Conservation (phyloP, 768 basidiomycete species). For the Tricholoma flavovirens region DNA sequence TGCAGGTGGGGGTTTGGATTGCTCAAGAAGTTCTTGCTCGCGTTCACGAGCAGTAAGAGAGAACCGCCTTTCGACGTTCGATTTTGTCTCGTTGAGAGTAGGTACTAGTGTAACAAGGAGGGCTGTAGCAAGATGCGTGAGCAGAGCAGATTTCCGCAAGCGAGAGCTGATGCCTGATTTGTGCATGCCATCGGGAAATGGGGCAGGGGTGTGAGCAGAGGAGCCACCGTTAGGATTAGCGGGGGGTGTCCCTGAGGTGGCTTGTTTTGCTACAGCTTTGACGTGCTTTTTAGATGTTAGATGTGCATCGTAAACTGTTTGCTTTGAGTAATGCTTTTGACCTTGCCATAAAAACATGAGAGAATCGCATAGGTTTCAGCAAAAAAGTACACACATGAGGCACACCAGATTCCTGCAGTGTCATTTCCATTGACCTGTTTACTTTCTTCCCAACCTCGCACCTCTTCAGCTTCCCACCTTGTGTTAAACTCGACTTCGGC, state of each 20-base stretch:
- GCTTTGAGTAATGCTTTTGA: slow-evolving; percentile 92
- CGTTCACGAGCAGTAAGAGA: slow-evolving; percentile 97
- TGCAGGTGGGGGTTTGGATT: slow-evolving; percentile 46
- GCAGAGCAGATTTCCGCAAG: slow-evolving; percentile 58
- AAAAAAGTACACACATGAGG: slow-evolving; percentile 63
- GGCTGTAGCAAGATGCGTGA: slow-evolving; percentile 63
- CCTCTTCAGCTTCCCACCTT: slow-evolving; percentile 74
- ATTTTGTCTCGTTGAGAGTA: slow-evolving; percentile 82
- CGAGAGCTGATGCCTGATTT: slow-evolving; percentile 42
- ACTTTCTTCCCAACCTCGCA: slow-evolving; percentile 67
- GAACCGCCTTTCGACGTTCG: slow-evolving; percentile 94
- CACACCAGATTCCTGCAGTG: slow-evolving; percentile 81
- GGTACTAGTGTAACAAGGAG: slow-evolving; percentile 60
- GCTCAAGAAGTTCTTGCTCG: slow-evolving; percentile 86
- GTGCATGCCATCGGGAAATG: slow-evolving; percentile 9
- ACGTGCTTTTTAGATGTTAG: slow-evolving; percentile 93
- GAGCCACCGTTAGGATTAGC: slow-evolving; percentile 53
- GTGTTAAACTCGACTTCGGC: slow-evolving; percentile 66
- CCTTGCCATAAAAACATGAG: slow-evolving; percentile 41
- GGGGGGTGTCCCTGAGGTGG: slow-evolving; percentile 38
- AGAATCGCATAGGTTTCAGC: not conserved
- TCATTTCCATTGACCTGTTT: slow-evolving; percentile 38
- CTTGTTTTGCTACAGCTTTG: slow-evolving; percentile 81
- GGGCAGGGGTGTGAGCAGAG: slow-evolving; percentile 22
- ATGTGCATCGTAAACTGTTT: slow-evolving; percentile 97